phyloP scores from a whole-genome alignment of 768 basidiomycete species.

The Hygrocybe punicea region DNA sequence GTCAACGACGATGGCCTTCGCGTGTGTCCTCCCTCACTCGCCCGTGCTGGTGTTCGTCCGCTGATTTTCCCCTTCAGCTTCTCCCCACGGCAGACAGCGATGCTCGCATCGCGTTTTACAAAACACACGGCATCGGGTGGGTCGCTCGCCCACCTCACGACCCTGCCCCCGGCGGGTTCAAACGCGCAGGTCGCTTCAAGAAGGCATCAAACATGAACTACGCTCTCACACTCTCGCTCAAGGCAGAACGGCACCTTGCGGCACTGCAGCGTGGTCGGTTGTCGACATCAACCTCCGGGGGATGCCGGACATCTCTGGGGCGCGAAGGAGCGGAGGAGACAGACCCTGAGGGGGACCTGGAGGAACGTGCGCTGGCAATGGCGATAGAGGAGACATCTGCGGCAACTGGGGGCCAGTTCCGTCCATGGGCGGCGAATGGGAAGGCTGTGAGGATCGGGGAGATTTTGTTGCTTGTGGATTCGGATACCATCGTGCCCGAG shows the following conservation, averaged over 20 bases:
- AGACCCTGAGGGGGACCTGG: slow-evolving; percentile 44
- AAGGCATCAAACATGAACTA: slow-evolving; percentile 94
- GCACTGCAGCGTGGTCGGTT: slow-evolving; percentile 29
- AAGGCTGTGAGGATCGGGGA: slow-evolving; percentile 68
- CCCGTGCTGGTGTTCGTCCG: neutral
- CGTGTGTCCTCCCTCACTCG: slow-evolving; percentile 11
- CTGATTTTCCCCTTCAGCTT: slow-evolving; percentile 36
- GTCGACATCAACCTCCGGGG: neutral
- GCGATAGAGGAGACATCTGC: slow-evolving; percentile 71
- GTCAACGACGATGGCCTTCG: slow-evolving; percentile 77
- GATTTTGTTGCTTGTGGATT: slow-evolving; percentile 75
- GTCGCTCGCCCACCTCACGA: slow-evolving; percentile 70
- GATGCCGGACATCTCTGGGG: neutral
- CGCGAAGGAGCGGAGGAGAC: neutral
- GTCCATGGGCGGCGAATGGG: slow-evolving; percentile 75
- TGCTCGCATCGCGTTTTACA: slow-evolving; percentile 66
- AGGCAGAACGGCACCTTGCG: slow-evolving; percentile 49
- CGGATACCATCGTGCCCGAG: slow-evolving; percentile 72
- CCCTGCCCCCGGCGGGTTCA: slow-evolving; percentile 50
- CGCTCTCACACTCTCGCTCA: slow-evolving; percentile 67
- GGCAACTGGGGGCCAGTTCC: slow-evolving; percentile 49
- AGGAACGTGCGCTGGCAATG: slow-evolving; percentile 66
- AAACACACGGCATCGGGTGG: slow-evolving; percentile 70
- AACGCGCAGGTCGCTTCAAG: slow-evolving; percentile 83
- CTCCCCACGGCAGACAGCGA: slow-evolving; percentile 56